Evolutionary conservation across 2,329 filamentous ascomycete genomes (phyloP).

Genomic region (Zymoseptoria brevis): DNA sequence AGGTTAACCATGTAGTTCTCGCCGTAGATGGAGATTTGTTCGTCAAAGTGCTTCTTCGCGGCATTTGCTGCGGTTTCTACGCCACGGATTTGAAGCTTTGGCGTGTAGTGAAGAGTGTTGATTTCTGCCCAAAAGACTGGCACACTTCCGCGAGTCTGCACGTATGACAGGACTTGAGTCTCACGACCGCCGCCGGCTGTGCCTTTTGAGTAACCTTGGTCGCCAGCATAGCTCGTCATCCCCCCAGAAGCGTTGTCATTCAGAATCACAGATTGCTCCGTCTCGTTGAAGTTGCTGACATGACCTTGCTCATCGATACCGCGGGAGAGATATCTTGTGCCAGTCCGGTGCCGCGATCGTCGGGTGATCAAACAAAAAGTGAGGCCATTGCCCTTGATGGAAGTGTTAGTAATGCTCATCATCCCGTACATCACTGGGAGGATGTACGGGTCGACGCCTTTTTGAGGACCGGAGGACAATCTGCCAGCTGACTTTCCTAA

Average conservation of each 20-base stretch:
- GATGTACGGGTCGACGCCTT: slow-evolving; percentile 81
- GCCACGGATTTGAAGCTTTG: slow-evolving; percentile 78
- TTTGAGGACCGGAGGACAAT: slow-evolving; percentile 60
- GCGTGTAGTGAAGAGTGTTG: slow-evolving; percentile 85
- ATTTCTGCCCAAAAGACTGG: slow-evolving; percentile 95
- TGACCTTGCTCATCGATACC: slow-evolving; percentile 89
- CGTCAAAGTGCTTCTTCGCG: slow-evolving; percentile 78
- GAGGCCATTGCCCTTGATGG: slow-evolving; percentile 73
- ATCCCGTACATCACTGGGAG: slow-evolving; percentile 94
- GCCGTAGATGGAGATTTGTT: slow-evolving; percentile 88
- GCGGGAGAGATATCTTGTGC: slow-evolving; percentile 89
- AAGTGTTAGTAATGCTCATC: slow-evolving; percentile 80
- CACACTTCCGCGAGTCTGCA: slow-evolving; percentile 93
- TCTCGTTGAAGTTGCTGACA: slow-evolving; percentile 99
- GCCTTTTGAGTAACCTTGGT: slow-evolving; percentile 66
- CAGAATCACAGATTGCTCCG: slow-evolving; percentile 82
- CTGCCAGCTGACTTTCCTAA: slow-evolving; percentile 50
- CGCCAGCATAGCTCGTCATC: slow-evolving; percentile 71
- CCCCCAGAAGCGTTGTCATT: slow-evolving; percentile 69
- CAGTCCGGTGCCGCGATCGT: slow-evolving; percentile 77
- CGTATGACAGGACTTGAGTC: slow-evolving; percentile 84
- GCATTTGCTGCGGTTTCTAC: slow-evolving; percentile 73
- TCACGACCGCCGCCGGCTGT: slow-evolving; percentile 61
- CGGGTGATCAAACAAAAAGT: slow-evolving; percentile 84
- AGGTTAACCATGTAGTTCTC: slow-evolving; percentile 97